Conservation (phyloP, 2,329 filamentous ascomycete genomes). For the Neophaeococcomyces mojaviensis region DNA sequence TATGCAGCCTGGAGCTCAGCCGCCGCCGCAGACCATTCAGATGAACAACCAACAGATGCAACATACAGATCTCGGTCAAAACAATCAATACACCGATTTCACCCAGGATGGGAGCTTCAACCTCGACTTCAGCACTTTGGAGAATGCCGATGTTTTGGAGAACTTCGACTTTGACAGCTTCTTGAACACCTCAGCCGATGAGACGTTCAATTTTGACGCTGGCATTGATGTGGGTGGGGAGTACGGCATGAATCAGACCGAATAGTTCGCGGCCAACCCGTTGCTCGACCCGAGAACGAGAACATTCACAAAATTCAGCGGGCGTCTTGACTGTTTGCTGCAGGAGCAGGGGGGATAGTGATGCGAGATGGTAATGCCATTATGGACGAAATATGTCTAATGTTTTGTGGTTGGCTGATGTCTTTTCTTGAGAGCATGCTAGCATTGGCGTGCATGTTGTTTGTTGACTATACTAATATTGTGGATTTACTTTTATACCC, state of each 20-base stretch:
- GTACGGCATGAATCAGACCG: slow-evolving; percentile 19
- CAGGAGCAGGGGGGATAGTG: too few relatives aligned
- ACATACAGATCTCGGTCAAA: slow-evolving; percentile 19
- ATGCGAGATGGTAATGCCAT: slow-evolving; percentile 4
- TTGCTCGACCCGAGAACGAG: neutral
- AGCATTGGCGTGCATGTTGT: neutral
- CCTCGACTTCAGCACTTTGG: slow-evolving; percentile 35
- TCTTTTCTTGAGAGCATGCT: neutral
- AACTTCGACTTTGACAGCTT: slow-evolving; percentile 62
- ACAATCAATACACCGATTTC: slow-evolving; percentile 16
- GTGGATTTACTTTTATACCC: slow-evolving; percentile 1
- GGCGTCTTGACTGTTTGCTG: neutral
- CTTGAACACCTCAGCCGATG: slow-evolving; percentile 47
- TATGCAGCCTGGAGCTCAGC: slow-evolving; percentile 22
- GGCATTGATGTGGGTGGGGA: slow-evolving; percentile 38
- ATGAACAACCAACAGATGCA: slow-evolving; percentile 22
- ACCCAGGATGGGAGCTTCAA: slow-evolving; percentile 19
- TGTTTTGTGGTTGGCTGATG: neutral
- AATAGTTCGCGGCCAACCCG: slow-evolving; percentile 9
- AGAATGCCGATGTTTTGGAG: slow-evolving; percentile 41
- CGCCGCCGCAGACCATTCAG: slow-evolving; percentile 27
- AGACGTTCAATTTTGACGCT: slow-evolving; percentile 39
- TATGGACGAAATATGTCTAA: neutral
- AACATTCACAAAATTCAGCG: neutral
- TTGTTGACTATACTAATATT: neutral